A percentile compares a stretch with the other conserved stretches of the same genome.
phyloP scores from a whole-genome alignment of 495 filamentous ascomycete species.

The Pyronema domesticum region DNA sequence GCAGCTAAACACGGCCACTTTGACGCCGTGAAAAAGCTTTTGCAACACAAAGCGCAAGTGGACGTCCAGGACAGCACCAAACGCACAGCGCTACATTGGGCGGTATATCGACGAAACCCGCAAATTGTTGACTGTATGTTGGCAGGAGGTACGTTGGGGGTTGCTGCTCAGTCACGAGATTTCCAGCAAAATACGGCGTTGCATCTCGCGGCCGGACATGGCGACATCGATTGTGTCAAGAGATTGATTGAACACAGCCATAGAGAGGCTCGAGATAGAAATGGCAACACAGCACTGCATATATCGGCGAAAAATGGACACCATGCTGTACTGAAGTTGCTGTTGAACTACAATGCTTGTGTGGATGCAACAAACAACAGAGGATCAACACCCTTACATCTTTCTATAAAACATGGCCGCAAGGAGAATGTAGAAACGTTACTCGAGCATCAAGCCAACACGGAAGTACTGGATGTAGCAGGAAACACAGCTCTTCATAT shows the following conservation, averaged over 20 bases:
- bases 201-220: constrained; percentile 5
- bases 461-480: neutral
- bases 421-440: constrained; percentile 6
- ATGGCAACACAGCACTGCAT: neutral
- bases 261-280: neutral
- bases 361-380: neutral
- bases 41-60: neutral
- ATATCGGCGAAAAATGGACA: neutral
- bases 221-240: neutral
- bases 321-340: neutral
- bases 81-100: constrained; percentile 3
- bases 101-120: neutral
- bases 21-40: neutral
- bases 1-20: neutral
- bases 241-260: neutral
- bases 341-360: neutral
- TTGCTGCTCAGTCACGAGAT: neutral
- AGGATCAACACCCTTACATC: constrained; percentile 6
- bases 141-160: constrained; percentile 1
- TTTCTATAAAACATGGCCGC: constrained; percentile 5
- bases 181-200: constrained; percentile 7
- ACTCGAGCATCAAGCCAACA: constrained; percentile 1
- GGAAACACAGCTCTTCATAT: neutral
- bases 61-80: neutral
- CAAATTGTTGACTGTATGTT: constrained; percentile 6